Evolutionary conservation across 2,329 filamentous ascomycete genomes (phyloP).

Genomic region (Trichoderma simmonsii): DNA sequence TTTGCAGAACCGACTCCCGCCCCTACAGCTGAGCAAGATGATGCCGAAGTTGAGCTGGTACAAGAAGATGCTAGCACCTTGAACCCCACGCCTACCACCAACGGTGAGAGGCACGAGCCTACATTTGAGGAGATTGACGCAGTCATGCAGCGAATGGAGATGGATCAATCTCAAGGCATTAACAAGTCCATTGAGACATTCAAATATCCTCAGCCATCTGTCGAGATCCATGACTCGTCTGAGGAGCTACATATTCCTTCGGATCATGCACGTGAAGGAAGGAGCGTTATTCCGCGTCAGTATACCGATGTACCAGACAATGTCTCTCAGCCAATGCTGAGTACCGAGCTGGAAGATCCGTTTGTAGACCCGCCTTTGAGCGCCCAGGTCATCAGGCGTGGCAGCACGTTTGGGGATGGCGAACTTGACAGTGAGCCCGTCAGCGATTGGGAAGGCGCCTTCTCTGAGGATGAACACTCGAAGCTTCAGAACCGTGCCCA

Average conservation of each 20-base stretch:
- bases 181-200: conserved; percentile 56
- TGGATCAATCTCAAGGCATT: conserved; percentile 69
- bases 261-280: conserved; percentile 63
- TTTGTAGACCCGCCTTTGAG: conserved; percentile 53
- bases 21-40: conserved; percentile 20
- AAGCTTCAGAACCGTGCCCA: conserved; percentile 77
- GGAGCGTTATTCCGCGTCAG: conserved; percentile 67
- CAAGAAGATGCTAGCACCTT: conserved; percentile 25
- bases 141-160: conserved; percentile 80
- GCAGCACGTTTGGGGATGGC: conserved; percentile 37
- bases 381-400: conserved; percentile 50
- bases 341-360: conserved; percentile 59
- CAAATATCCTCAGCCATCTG: conserved; percentile 36
- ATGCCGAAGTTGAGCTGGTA: conserved; percentile 28
- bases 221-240: conserved; percentile 44
- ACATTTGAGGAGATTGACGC: conserved; percentile 86
- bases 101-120: conserved; percentile 22
- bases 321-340: conserved; percentile 43
- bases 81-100: conserved; percentile 19
- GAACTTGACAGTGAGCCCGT: conserved; percentile 56
- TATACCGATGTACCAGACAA: conserved; percentile 48
- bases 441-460: conserved; percentile 89
- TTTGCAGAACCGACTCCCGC: conserved; percentile 41
- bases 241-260: conserved; percentile 49
- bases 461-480: conserved; percentile 77